Base-by-base conservation (phyloP, 163 green algal genomes). In the Chlamydomonas reinhardtii region DNA sequence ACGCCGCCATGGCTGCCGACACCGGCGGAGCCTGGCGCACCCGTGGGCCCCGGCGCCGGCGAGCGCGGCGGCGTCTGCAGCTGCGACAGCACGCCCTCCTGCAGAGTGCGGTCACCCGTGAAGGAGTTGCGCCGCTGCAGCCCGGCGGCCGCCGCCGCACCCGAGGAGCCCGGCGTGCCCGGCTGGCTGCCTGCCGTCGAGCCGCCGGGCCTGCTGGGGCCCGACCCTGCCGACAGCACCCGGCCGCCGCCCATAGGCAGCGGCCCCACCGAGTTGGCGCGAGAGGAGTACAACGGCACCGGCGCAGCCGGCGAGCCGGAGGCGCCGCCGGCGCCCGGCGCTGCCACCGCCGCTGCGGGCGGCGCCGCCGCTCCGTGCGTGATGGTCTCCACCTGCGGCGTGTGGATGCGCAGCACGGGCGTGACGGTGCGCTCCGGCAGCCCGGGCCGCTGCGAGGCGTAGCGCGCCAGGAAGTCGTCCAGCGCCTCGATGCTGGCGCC, bases 391-490 rank as follows among this genome's bases (percentile, higher is more conserved):
- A 80, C 20, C 37, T 62, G 0, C 4, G 81, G 81, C 2, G 81
- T 87, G 35, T 66, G 37, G 35, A 87, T 19, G 9, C 81, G 81
- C 16, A 87, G 70, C 11, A 87, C 81, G 54, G 81, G 81, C 19
- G 81, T 81, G 56, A 71, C 71, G 59, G 71, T 87, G 29, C 71
- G 71, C 56, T 80, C 81, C 27, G 81, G 81, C 35, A 80, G 71
- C 27, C 81, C 81, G 59, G 70, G 70, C 52, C 81, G 81, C 81
- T 87, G 81, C 14, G 70, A 61, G 24, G 81, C 81, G 81, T 77
- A 87, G 3, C 71, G 56, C 8, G 81, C n/a, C 37, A 87, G 81
- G 71, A 87, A 87, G 2, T 79, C 81, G 81, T 87, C 81, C 56
- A 87, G 70, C 12, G 70, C 68, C 81, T 87, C 81, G 29, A 87